Conservation (phyloP, 345 rosid species). For the Pistacia integerrima region DNA sequence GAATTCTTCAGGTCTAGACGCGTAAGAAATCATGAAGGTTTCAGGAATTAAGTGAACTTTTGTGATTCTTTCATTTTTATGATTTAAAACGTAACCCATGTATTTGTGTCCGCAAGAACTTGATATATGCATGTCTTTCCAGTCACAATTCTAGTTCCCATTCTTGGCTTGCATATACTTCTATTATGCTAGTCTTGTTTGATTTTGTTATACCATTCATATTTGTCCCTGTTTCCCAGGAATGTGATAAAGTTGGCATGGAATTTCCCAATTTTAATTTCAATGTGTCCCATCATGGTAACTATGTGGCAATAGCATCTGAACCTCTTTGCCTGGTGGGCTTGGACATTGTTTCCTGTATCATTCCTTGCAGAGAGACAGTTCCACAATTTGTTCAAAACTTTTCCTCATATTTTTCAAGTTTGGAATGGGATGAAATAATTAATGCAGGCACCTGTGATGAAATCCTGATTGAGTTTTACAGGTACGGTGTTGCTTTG, state of each 20-base stretch:
- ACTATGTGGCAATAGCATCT: constrained; percentile 71
- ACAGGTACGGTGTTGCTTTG: constrained; percentile 42
- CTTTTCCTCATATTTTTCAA: constrained; percentile 56
- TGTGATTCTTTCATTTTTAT: background rate
- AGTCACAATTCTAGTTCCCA: background rate
- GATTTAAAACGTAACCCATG: background rate
- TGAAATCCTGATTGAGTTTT: constrained; percentile 51
- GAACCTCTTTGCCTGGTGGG: constrained; percentile 78
- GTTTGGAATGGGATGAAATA: constrained; percentile 56
- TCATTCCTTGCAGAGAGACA: constrained; percentile 41
- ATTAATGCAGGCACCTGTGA: constrained; percentile 40
- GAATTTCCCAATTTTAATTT: constrained; percentile 66
- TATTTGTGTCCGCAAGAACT: background rate
- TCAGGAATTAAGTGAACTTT: background rate
- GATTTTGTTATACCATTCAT: background rate
- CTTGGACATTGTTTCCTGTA: constrained; percentile 53
- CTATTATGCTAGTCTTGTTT: background rate
- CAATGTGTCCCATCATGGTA: constrained; percentile 75
- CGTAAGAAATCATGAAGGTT: background rate
- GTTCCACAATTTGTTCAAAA: constrained; percentile 47
- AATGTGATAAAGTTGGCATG: constrained; percentile 22
- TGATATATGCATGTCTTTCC: background rate
- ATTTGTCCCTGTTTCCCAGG: constrained; percentile 38
- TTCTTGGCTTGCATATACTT: background rate
- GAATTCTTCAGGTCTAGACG: background rate